These are phyloP conservation scores for Arabis alpina DNA, from an alignment of 345 rosid species.

Conservation along the genomic window DNA sequence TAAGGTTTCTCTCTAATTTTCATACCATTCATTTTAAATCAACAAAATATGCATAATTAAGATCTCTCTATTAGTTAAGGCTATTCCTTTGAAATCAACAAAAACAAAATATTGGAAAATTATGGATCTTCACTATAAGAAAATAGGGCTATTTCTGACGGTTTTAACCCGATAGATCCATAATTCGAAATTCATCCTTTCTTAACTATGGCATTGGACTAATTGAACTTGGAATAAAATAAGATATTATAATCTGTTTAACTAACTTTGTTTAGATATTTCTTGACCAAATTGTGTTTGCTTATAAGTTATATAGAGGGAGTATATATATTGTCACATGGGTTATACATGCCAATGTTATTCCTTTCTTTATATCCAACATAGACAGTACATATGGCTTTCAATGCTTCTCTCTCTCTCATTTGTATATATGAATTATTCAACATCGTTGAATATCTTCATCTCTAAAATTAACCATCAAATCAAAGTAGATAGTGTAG, in stretches of 20 bases:
- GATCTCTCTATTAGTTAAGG: background rate
- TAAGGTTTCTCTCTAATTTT: background rate
- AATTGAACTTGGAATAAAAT: background rate
- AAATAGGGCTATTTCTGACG: too few relatives aligned
- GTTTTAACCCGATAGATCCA: too few relatives aligned
- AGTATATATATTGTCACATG: conserved; percentile 36
- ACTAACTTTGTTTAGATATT: conserved; percentile 17
- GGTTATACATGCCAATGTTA: conserved; percentile 36
- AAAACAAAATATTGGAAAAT: background rate
- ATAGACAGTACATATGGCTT: conserved; percentile 30
- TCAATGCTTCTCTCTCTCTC: conserved; percentile 3
- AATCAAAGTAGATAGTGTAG: conserved; percentile 15
- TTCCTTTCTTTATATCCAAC: conserved; percentile 24
- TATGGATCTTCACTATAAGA: background rate
- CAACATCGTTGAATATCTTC: background rate
- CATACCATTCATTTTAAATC: background rate
- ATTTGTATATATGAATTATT: background rate
- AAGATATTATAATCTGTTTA: background rate
- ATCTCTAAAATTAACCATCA: background rate
- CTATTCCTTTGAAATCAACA: background rate
- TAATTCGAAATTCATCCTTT: too few relatives aligned
- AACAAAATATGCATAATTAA: conserved; percentile 1
- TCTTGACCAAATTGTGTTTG: conserved; percentile 18
- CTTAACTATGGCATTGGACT: background rate
- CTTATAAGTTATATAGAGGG: conserved; percentile 22